A percentile compares a stretch with the other conserved stretches of the same genome.
Conservation (phyloP, 768 basidiomycete genomes). For the Boletus reticulatus region DNA sequence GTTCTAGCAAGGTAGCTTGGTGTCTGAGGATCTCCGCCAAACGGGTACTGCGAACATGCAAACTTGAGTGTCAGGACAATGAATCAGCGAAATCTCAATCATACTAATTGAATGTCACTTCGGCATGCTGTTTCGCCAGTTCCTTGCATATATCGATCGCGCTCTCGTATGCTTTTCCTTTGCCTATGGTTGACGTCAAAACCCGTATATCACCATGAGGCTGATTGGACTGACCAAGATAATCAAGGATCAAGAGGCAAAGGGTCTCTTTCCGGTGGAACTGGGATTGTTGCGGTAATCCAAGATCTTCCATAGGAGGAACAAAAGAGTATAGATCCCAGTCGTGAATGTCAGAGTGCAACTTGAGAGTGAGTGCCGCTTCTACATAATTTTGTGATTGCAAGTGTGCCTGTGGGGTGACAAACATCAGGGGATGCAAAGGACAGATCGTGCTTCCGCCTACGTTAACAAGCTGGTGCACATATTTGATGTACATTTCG, state of each 20-base stretch:
- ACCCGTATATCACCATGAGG: background rate
- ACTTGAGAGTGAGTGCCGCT: conserved; percentile 88
- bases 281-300: conserved; percentile 87
- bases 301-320: conserved; percentile 85
- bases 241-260: conserved; percentile 89
- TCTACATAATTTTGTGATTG: conserved; percentile 90
- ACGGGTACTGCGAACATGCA: conserved; percentile 52
- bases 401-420: conserved; percentile 65
- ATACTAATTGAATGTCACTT: conserved; percentile 89
- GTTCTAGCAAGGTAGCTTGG: conserved; percentile 83
- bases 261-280: conserved; percentile 95
- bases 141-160: conserved; percentile 94
- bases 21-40: conserved; percentile 84
- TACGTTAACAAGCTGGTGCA: conserved; percentile 91
- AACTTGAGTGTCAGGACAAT: conserved; percentile 2
- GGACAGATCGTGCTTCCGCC: conserved; percentile 20
- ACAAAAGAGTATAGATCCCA: conserved; percentile 86
- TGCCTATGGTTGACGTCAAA: conserved; percentile 47
- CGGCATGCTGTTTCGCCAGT: conserved; percentile 81
- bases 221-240: conserved; percentile 58
- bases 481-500: conserved; percentile 95
- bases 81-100: conserved; percentile 22
- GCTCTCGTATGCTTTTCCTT: conserved; percentile 97
- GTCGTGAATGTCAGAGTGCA: conserved; percentile 90
- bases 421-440: conserved; percentile 11